These are phyloP conservation scores for Neurospora sp. DNA, from an alignment of 495 filamentous ascomycete genomes.

Conservation along the genomic window DNA sequence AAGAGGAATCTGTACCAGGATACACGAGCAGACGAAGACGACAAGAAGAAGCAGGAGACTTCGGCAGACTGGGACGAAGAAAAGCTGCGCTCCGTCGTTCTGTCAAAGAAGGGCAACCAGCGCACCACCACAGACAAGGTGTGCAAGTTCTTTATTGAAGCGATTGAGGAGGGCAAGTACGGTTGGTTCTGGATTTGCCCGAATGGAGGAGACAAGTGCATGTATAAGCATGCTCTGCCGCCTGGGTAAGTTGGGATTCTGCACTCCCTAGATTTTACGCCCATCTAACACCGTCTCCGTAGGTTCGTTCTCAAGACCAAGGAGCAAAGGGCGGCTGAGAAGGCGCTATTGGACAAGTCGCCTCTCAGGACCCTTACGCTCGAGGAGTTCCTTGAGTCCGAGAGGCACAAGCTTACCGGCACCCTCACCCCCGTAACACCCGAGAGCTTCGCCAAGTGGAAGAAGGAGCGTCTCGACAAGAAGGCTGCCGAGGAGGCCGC, in stretches of 20 bases:
- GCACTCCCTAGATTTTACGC: neutral
- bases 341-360: constrained; percentile 94
- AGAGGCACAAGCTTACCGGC: constrained; percentile 86
- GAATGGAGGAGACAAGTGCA: constrained; percentile 95
- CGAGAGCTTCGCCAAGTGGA: constrained; percentile 91
- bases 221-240: constrained; percentile 93
- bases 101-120: constrained; percentile 96
- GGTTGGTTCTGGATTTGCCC: constrained; percentile 99
- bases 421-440: constrained; percentile 85
- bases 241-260: constrained; percentile 55
- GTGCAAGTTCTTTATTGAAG: constrained; percentile 97
- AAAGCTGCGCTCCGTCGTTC: constrained; percentile 79
- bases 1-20: constrained; percentile 93
- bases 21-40: constrained; percentile 61
- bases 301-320: constrained; percentile 97
- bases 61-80: constrained; percentile 97
- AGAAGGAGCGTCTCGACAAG: constrained; percentile 87
- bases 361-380: constrained; percentile 89
- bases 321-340: constrained; percentile 92
- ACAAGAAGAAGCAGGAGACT: constrained; percentile 82
- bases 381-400: constrained; percentile 93
- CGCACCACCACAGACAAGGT: constrained; percentile 95
- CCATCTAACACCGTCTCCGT: constrained; percentile 17
- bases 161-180: constrained; percentile 96
- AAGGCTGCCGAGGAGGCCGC: constrained; percentile 88